Base-by-base conservation (phyloP, 371 early-diverging fungal species). In the Fennellomyces sp. region DNA sequence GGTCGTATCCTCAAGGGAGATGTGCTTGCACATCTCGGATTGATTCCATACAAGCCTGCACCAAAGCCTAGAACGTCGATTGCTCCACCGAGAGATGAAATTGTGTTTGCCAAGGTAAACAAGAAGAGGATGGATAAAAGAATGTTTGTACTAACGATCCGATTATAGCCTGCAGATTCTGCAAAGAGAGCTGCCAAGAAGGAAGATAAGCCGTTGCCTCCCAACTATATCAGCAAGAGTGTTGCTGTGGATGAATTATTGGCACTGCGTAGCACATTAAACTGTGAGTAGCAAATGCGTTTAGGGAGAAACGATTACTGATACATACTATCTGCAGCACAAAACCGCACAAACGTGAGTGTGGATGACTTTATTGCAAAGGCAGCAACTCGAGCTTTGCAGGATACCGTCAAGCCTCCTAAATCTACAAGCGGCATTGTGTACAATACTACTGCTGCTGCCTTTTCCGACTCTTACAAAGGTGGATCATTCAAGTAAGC, bases 1-100 rank as follows among this genome's bases (percentile, higher is more conserved):
- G 94, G 95, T 13, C 88, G 96, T 56, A 88, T 97, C 54, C 73
- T 96, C 56, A 94, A 96, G 81, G 89, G 91, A 29, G 98, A 97
- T 68, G 92, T 97, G 0, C 78, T 94, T 51, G 83, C 78, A 36
- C 94, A 86, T 71, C 69, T 92, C 56, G 85, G 86, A 30, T 58
- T 80, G 53, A 87, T 87, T 60, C 64, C 75, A 30, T 71, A 75
- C 50, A 75, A 78, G 17, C 84, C 87, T 29, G 82, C 82, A 13
- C 87, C 84, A n/a, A 58, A 64, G 30, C 63, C 66, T 33, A 69
- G 52, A 2, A 64, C 68, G 0, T 72, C 75, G n/a, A 65, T 64
- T 39, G 79, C 76, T 33, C 78, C 78, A 39, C 80, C 80, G 17
- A 61, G 80, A 56, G 78, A 77, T 55, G 69, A 78, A 50, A 75